Evolutionary conservation across 2,329 filamentous ascomycete species (phyloP), one percentile per base, ranked within the genome.

Genomic region (Gremmenia infestans): DNA sequence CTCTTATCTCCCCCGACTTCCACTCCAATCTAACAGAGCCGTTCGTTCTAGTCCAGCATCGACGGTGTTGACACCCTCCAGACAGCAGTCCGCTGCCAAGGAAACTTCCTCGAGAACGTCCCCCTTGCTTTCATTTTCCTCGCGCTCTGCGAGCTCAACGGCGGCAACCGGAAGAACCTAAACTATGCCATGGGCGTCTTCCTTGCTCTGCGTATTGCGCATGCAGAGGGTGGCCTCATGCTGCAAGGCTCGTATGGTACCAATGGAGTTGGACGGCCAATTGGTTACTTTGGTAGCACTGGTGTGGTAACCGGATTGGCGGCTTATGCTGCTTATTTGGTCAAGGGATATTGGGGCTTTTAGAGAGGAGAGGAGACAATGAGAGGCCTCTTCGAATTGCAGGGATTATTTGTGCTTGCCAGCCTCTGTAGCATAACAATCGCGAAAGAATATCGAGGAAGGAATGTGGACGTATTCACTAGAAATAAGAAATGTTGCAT

Each of bases 91-190:
- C 59, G 57, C 39, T 54, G 45, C 47, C 55, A 63, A 42, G 23
- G 47, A 28, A 63, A 62, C 45, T 62, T 60, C 56, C 53, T 60
- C 39, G 60, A 62, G 39, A 60, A 58, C 48, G 60, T 84, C 46
- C 75, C 83, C 14, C 51, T 77, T 37, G 71, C 77, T 19, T 81
- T 84, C 64, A 72, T 83, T 58, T 60, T 74, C 40, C 71, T 77
- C 53, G 77, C 79, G 46, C 77, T 76, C 36, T 73, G 77, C 59
- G 78, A 82, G 40, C 43, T 57, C 8, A 63, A 60, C 35, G 60
- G 60, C 17, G 58, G 57, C 5, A 55, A 56, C 22, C 39, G 53
- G 1, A 58, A 61, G 36, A 22, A 32, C 1, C 49, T 63, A 3
- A 52, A 54, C 42, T 60, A 62, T 23, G 19, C 45, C 15, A 57